Evolutionary conservation across 305 asterid species (phyloP).

Genomic region (Stenogyne calaminthoides): DNA sequence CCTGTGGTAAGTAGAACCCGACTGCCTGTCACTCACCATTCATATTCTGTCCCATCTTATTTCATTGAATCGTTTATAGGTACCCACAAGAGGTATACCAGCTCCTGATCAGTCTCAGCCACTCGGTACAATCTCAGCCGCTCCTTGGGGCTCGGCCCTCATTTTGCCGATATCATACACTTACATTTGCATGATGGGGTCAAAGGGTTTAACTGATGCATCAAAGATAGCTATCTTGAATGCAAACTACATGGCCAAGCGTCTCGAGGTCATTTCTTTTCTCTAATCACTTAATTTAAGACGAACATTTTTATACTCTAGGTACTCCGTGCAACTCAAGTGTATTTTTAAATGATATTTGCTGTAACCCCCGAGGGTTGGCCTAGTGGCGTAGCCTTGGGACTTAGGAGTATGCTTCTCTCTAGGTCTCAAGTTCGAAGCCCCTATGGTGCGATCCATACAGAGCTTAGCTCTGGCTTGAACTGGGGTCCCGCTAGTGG

Average conservation of each 20-base stretch:
- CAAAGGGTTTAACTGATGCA: conserved; percentile 94
- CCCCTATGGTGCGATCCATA: too few species aligned
- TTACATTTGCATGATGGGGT: conserved; percentile 95
- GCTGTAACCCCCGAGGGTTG: too few species aligned
- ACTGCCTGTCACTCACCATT: neutral
- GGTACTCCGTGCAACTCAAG: too few species aligned
- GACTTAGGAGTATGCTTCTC: too few species aligned
- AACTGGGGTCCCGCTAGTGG: too few species aligned
- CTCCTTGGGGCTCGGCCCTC: conserved; percentile 99
- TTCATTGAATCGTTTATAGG: conserved; percentile 21
- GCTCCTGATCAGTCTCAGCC: conserved; percentile 74
- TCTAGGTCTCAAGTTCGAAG: too few species aligned
- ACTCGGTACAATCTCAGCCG: conserved; percentile 91
- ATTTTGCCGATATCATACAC: conserved; percentile 95
- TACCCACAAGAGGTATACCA: conserved; percentile 64
- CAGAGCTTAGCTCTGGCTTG: too few species aligned
- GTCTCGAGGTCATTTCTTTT: conserved; percentile 66
- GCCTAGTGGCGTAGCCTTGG: too few species aligned
- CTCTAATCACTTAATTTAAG: neutral
- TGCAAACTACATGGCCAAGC: conserved; percentile 97
- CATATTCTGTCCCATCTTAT: neutral
- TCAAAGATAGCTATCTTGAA: conserved; percentile 94
- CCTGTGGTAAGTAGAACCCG: conserved; percentile 55
- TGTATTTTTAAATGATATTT: too few species aligned
- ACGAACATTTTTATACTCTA: too few species aligned